Base-by-base conservation (phyloP, 1,284 basidiomycete species). In the Xanthoconium separans region DNA sequence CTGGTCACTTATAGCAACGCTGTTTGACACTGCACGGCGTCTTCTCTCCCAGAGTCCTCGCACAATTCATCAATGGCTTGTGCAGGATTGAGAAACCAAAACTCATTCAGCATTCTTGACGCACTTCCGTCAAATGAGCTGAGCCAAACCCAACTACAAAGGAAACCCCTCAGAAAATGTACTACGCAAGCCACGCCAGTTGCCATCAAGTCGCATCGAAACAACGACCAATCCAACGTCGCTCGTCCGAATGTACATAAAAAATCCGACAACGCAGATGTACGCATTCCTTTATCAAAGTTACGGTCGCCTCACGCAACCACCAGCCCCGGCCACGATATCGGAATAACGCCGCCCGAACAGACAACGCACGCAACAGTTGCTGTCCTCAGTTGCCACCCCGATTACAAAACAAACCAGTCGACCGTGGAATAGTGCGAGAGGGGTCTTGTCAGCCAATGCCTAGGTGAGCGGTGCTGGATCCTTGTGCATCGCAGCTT, bases 51-150 rank as follows among this genome's bases (percentile, higher is more conserved):
- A 55, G 16, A 9, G 31, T 40, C 18, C 33, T n/a, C 37, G 46
- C 36, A 20, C 22, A 37, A 51, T 4, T 6, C 30, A 31, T 29
- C 52, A 24, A 65, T 63, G 62, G 11, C 30, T 33, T 46, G 43
- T 7, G 29, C 24, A 9, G 24, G 3, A 3, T n/a, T 7, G n/a
- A 30, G 43, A 31, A 51, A 34, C 27, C 9, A 10, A 11, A 65
- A 59, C n/a, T 0, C 5, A 9, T 62, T 59, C 45, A 29, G 30
- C 46, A 0, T 37, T 2, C 55, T 59, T 29, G 51, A 40, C 11
- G 16, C 29, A 1, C 41, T 47, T 2, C 10, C 36, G 4, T 46
- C 47, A 36, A 33, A 44, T 6, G 51, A 54, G 10, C 5, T 11
- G 9, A 42, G 2, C 13, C 18, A 43, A 4, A 2, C 9, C 5